Conservation (phyloP, 345 rosid genomes). For the Eutrema heterophyllum region DNA sequence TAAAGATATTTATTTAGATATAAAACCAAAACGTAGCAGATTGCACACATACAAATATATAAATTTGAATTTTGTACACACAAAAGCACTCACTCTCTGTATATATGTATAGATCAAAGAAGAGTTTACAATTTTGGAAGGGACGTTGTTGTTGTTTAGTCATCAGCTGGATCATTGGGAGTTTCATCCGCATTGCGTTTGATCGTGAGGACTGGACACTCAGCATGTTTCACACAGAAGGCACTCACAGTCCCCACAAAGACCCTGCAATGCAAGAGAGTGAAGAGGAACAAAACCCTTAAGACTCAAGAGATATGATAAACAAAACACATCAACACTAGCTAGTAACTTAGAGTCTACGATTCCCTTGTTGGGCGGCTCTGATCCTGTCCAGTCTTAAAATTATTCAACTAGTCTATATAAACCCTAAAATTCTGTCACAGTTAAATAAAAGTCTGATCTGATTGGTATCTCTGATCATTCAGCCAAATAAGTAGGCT, state of each 20-base stretch:
- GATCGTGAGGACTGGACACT: constrained; percentile 82
- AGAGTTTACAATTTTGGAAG: neutral
- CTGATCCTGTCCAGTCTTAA: neutral
- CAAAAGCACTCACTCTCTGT: neutral
- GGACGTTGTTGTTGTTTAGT: constrained; percentile 33
- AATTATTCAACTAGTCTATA: neutral
- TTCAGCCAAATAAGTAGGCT: neutral
- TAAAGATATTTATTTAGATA: neutral
- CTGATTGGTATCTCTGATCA: neutral
- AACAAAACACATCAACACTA: constrained; percentile 1
- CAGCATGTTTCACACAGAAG: constrained; percentile 84
- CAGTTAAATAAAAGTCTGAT: neutral
- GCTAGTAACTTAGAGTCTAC: neutral
- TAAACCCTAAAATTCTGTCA: neutral
- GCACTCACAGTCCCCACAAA: constrained; percentile 91
- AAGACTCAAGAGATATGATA: neutral
- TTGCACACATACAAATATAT: neutral
- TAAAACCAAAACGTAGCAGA: neutral
- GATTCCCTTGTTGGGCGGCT: neutral
- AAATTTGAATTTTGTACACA: neutral
- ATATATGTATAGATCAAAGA: neutral
- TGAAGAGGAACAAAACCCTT: neutral
- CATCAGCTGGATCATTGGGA: constrained; percentile 86
- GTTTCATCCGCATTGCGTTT: constrained; percentile 76
- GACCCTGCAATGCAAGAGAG: constrained; percentile 49